Evolutionary conservation across 2,329 filamentous ascomycete genomes (phyloP).

Genomic region (Colletotrichum costaricense): DNA sequence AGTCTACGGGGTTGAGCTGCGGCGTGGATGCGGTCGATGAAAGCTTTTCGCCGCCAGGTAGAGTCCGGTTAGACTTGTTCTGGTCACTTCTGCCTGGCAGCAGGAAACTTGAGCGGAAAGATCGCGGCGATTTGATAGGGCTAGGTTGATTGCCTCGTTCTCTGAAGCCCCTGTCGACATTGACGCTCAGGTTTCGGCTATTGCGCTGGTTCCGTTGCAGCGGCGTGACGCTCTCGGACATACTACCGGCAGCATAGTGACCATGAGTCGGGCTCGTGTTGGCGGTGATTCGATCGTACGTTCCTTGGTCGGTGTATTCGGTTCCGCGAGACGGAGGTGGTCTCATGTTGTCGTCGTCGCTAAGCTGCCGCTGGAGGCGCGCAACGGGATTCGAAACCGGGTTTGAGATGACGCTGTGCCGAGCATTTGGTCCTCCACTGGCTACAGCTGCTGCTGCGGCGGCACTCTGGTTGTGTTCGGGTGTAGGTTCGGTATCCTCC

Average conservation of each 20-base stretch:
- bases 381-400: slow-evolving; percentile 57
- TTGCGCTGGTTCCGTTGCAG: slow-evolving; percentile 63
- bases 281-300: slow-evolving; percentile 76
- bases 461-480: slow-evolving; percentile 54
- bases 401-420: slow-evolving; percentile 64
- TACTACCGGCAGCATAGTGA: slow-evolving; percentile 67
- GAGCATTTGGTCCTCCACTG: slow-evolving; percentile 53
- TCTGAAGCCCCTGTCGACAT: slow-evolving; percentile 71
- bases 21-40: slow-evolving; percentile 84
- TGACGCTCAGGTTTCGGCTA: slow-evolving; percentile 62
- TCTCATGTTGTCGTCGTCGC: slow-evolving; percentile 62
- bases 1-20: slow-evolving; percentile 64
- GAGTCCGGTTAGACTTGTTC: slow-evolving; percentile 65
- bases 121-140: slow-evolving; percentile 77
- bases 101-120: slow-evolving; percentile 81
- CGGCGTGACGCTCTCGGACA: slow-evolving; percentile 83
- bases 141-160: slow-evolving; percentile 64
- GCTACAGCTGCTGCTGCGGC: slow-evolving; percentile 43
- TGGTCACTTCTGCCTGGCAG: slow-evolving; percentile 67
- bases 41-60: slow-evolving; percentile 82
- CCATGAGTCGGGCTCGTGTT: slow-evolving; percentile 79
- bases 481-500: slow-evolving; percentile 40
- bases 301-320: slow-evolving; percentile 80
- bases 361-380: slow-evolving; percentile 45
- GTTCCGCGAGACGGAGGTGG: slow-evolving; percentile 82